Percentiles rank a stretch among this genome's conserved stretches.
These are phyloP conservation scores for Phytophthora citrophthora DNA, from an alignment of 352 stramenopile genomes.

Conservation along the genomic window DNA sequence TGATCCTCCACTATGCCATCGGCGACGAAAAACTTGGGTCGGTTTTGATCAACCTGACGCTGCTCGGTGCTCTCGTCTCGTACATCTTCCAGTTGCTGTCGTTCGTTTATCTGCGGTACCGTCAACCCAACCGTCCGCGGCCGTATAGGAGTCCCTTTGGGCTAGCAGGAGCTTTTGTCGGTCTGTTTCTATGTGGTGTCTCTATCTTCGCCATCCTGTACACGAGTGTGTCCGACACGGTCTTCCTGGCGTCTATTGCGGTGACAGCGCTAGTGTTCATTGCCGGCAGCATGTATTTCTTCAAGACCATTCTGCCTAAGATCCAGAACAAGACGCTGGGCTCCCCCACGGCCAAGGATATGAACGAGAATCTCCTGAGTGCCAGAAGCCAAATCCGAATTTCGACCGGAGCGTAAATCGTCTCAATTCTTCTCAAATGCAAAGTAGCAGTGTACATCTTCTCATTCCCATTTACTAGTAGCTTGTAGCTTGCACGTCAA, in stretches of 20 bases:
- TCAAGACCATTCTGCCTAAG: conserved; percentile 44
- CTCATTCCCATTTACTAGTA: neutral
- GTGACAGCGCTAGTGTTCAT: conserved; percentile 50
- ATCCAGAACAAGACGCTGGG: conserved; percentile 39
- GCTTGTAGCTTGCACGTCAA: conserved; percentile 21
- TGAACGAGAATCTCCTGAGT: conserved; percentile 41
- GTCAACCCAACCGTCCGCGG: conserved; percentile 51
- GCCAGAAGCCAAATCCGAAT: conserved; percentile 12
- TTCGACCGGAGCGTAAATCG: neutral
- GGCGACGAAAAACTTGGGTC: conserved; percentile 57
- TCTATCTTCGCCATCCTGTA: conserved; percentile 63
- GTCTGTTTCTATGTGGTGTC: conserved; percentile 47
- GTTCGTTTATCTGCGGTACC: conserved; percentile 59
- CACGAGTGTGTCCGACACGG: conserved; percentile 47
- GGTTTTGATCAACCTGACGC: conserved; percentile 62
- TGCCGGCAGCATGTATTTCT: conserved; percentile 51
- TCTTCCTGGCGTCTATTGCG: conserved; percentile 64
- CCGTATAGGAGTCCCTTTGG: conserved; percentile 63
- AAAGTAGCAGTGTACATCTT: neutral
- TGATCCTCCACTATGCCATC: conserved; percentile 61
- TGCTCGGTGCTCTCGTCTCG: conserved; percentile 49
- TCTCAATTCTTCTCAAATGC: neutral
- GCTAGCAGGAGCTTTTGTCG: conserved; percentile 44
- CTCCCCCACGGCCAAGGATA: conserved; percentile 35
- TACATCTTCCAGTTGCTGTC: conserved; percentile 69